Evolutionary conservation across 805 yeast species (phyloP).

Genomic region (Candida silvicultrix): DNA sequence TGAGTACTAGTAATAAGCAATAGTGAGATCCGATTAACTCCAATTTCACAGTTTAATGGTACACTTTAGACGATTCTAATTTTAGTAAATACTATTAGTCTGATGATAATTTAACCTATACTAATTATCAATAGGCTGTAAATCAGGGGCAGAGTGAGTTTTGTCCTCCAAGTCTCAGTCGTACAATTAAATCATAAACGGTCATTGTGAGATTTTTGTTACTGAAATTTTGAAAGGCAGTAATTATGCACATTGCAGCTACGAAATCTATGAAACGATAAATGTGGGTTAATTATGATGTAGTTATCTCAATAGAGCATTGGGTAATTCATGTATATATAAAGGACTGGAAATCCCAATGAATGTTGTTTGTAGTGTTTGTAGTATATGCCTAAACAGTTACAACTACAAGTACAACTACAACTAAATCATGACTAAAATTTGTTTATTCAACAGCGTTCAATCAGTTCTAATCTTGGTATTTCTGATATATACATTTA

Average conservation of each 20-base stretch:
- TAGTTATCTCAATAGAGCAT: too few species aligned
- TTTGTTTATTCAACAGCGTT: background rate
- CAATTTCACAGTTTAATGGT: background rate
- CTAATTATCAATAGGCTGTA: too few species aligned
- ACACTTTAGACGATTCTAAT: background rate
- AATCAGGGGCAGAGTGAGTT: background rate
- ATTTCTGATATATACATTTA: background rate
- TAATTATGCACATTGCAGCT: background rate
- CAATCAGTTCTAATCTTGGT: background rate
- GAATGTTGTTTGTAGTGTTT: background rate
- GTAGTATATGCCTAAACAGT: too few species aligned
- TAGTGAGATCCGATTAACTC: background rate
- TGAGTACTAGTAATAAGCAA: background rate
- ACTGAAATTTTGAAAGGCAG: background rate
- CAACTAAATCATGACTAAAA: background rate
- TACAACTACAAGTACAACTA: background rate
- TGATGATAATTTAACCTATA: too few species aligned
- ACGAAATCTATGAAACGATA: background rate
- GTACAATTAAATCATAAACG: background rate
- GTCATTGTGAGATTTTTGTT: too few species aligned
- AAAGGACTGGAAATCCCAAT: background rate
- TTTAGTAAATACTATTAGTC: too few species aligned
- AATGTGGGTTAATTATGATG: background rate
- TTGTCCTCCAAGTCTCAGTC: too few species aligned
- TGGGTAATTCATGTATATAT: too few species aligned